A percentile compares a stretch with the other conserved stretches of the same genome.
phyloP scores from a whole-genome alignment of 805 yeast genomes.

The Millerozyma miso region DNA sequence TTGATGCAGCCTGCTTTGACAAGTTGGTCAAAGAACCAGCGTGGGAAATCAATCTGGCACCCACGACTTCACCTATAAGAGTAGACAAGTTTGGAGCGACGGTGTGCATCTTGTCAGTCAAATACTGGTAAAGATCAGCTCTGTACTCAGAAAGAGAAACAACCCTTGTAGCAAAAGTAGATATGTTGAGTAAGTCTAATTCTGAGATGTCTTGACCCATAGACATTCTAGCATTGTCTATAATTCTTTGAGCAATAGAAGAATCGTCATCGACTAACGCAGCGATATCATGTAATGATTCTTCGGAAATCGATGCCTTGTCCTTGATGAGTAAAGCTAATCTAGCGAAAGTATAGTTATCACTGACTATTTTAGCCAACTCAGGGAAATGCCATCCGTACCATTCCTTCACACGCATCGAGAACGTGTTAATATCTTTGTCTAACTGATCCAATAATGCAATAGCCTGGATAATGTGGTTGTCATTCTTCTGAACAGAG shows the following conservation, averaged over 20 bases:
- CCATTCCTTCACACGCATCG: slow-evolving; percentile 98
- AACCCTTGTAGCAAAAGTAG: slow-evolving; percentile 89
- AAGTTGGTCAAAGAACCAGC: slow-evolving; percentile 96
- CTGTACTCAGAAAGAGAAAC: slow-evolving; percentile 91
- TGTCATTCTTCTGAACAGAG: slow-evolving; percentile 96
- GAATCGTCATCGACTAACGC: slow-evolving; percentile 89
- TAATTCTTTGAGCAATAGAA: slow-evolving; percentile 80
- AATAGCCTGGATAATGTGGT: slow-evolving; percentile 98
- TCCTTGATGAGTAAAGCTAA: slow-evolving; percentile 80
- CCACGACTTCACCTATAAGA: slow-evolving; percentile 97
- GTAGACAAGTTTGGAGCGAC: slow-evolving; percentile 97
- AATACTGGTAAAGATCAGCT: slow-evolving; percentile 73
- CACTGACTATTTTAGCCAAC: slow-evolving; percentile 85
- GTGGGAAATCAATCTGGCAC: slow-evolving; percentile 96
- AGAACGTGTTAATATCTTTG: slow-evolving; percentile 95
- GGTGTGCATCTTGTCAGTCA: slow-evolving; percentile 93
- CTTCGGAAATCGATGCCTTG: slow-evolving; percentile 83
- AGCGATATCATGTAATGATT: slow-evolving; percentile 90
- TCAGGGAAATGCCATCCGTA: slow-evolving; percentile 99
- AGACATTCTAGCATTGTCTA: slow-evolving; percentile 92
- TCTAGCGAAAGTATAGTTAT: slow-evolving; percentile 82
- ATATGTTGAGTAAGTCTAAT: slow-evolving; percentile 87
- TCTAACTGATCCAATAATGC: slow-evolving; percentile 96
- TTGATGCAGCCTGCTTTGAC: slow-evolving; percentile 98
- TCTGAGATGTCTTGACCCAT: slow-evolving; percentile 99